Conservation (phyloP, 805 yeast genomes). For the Wickerhamomyces ciferrii region DNA sequence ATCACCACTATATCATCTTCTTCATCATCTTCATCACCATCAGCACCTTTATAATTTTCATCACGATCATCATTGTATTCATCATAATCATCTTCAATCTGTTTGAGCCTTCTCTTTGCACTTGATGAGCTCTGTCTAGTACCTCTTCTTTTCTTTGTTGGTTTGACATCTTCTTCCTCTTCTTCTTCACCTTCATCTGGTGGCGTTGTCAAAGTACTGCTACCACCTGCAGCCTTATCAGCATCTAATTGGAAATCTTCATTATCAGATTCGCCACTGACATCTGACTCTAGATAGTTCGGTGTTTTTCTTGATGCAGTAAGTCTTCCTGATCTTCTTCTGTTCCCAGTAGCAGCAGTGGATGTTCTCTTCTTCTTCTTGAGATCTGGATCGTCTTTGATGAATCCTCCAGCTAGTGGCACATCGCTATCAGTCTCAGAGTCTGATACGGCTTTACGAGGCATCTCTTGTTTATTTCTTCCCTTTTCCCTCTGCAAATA, state of each 20-base stretch:
- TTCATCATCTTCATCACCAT: slow-evolving; percentile 15
- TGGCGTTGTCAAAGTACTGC: slow-evolving; percentile 5
- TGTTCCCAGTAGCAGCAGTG: background rate
- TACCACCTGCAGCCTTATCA: slow-evolving; percentile 4
- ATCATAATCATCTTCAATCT: slow-evolving; percentile 27
- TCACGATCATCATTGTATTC: slow-evolving; percentile 26
- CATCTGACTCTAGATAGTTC: background rate
- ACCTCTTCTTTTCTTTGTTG: slow-evolving; percentile 5
- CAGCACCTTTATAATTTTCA: slow-evolving; percentile 15
- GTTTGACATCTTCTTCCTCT: background rate
- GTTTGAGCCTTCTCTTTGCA: slow-evolving; percentile 20
- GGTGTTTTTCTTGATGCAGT: background rate
- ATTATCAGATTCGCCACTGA: slow-evolving; percentile 1
- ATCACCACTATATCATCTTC: slow-evolving; percentile 21
- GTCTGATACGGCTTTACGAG: slow-evolving; percentile 5
- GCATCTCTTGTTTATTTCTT: background rate
- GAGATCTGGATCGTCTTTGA: slow-evolving; percentile 21
- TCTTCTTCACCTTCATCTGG: slow-evolving; percentile 1
- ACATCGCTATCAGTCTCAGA: slow-evolving; percentile 18
- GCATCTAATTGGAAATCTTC: background rate
- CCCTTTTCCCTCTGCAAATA: no score
- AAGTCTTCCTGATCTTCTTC: background rate
- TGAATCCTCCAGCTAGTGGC: slow-evolving; percentile 21
- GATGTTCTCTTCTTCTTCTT: background rate
- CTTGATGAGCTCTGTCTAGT: slow-evolving; percentile 22